Evolutionary conservation across 2,329 filamentous ascomycete species (phyloP), one percentile per base, ranked within the genome.

Genomic region (Neonectria neomacrospora): DNA sequence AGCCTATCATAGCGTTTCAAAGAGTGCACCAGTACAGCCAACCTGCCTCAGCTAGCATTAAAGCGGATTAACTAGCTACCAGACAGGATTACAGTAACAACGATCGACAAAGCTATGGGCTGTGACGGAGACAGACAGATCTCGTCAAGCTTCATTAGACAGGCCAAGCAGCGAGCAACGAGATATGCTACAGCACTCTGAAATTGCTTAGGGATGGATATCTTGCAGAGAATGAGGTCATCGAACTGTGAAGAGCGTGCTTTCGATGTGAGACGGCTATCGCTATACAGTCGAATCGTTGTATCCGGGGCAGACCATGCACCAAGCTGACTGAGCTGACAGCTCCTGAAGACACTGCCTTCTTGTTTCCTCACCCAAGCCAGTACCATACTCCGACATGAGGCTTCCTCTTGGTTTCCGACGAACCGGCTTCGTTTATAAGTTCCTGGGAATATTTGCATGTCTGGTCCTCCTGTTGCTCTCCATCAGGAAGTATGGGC

Each of bases 331-430:
- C 32, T 6, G 5, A n/a, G 14, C 34, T 37, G 6, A 37, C 34
- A 37, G 6, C 34, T 37, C 34, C 14, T 3, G 8, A 6, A 16
- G 6, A 4, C 14, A 7, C 6, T 14, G 16, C 30, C 14, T 16
- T 37, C 34, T n/a, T n/a, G 16, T 37, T 37, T 37, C 37, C n/a
- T 41, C 37, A 41, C n/a, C 32, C 18, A 45, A 54, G 23, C 18
- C 14, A 30, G 42, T 16, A 6, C 11, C 16, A n/a, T 12, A n/a
- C 14, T 37, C 20, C 55, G 30, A 41, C 5, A 59, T 63, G 45
- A 54, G 41, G 50, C 32, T 41, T 8, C 47, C 20, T 42, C 32
- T 48, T n/a, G 32, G 50, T 12, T 54, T 28, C 30, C 39, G n/a
- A 47, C 32, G 45, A 26, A 28, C 20, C 16, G 14, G 30, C 2